These are phyloP conservation scores for Jamesozyma spencerorum DNA, from an alignment of 805 yeast species.

Conservation along the genomic window DNA sequence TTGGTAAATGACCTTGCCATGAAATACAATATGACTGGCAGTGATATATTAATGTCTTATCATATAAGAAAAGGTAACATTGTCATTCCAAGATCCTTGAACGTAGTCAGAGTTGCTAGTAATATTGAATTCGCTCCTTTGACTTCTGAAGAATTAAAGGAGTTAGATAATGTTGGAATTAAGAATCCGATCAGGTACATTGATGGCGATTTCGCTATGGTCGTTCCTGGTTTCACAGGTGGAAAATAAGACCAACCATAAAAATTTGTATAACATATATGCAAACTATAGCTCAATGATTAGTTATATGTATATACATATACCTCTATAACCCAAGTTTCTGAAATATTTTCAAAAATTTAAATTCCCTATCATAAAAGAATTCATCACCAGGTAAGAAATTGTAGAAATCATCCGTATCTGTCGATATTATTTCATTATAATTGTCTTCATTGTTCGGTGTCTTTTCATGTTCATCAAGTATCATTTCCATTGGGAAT, in stretches of 20 bases:
- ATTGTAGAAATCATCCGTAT: background rate
- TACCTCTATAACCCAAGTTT: background rate
- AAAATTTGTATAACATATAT: background rate
- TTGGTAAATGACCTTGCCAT: conserved; percentile 44
- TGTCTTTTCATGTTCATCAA: too few relatives aligned
- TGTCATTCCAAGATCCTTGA: conserved; percentile 63
- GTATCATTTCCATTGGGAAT: conserved; percentile 1
- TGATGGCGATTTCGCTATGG: conserved; percentile 20
- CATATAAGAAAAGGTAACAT: conserved; percentile 53
- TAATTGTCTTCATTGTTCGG: too few relatives aligned
- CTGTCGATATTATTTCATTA: background rate
- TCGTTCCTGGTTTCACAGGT: conserved; percentile 27
- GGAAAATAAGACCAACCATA: background rate
- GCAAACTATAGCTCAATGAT: background rate
- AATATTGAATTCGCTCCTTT: conserved; percentile 35
- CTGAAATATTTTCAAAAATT: conserved; percentile 1
- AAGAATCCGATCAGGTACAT: conserved; percentile 28
- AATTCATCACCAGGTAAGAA: conserved; percentile 1
- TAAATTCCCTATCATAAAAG: conserved; percentile 8
- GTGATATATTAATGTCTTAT: conserved; percentile 54
- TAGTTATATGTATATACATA: background rate
- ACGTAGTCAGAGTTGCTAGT: conserved; percentile 47
- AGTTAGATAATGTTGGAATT: conserved; percentile 28
- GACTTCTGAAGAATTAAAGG: conserved; percentile 34
- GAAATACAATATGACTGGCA: conserved; percentile 44